These are phyloP conservation scores for Colletotrichum sansevieriae DNA, from an alignment of 2,329 filamentous ascomycete genomes.

Conservation along the genomic window DNA sequence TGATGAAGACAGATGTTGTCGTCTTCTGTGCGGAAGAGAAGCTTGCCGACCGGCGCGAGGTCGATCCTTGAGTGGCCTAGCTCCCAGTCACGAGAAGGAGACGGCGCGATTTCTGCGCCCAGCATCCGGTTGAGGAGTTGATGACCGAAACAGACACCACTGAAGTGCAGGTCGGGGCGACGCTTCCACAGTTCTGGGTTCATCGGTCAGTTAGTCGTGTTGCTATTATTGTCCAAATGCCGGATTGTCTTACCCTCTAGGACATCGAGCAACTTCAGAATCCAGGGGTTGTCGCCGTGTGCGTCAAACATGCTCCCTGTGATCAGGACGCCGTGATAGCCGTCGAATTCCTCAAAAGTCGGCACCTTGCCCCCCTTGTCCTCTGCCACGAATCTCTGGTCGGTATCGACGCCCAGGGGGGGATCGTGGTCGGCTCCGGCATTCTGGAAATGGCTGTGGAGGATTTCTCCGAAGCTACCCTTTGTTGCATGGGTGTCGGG, in stretches of 20 bases:
- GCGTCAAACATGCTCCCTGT: constrained; percentile 79
- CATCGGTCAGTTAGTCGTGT: neutral
- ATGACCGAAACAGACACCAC: constrained; percentile 86
- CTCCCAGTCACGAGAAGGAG: constrained; percentile 78
- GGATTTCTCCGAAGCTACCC: constrained; percentile 68
- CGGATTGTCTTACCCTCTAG: constrained; percentile 54
- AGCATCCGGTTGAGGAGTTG: constrained; percentile 81
- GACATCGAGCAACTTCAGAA: constrained; percentile 74
- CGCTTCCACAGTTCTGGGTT: constrained; percentile 60
- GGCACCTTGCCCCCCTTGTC: constrained; percentile 62
- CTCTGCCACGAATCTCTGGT: constrained; percentile 67
- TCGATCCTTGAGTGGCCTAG: constrained; percentile 75
- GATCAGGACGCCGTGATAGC: constrained; percentile 80
- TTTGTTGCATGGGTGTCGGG: constrained; percentile 61
- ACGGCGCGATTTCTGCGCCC: constrained; percentile 75
- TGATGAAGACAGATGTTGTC: constrained; percentile 73
- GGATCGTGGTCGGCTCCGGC: constrained; percentile 67
- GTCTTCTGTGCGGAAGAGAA: constrained; percentile 73
- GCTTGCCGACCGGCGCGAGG: constrained; percentile 74
- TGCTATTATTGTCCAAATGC: too few species aligned
- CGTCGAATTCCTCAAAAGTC: constrained; percentile 63
- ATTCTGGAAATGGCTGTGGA: constrained; percentile 63
- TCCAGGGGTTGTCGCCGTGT: constrained; percentile 80
- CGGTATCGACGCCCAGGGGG: constrained; percentile 65
- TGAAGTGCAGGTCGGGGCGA: constrained; percentile 67